These are phyloP conservation scores for Mycena metata DNA, from an alignment of 768 basidiomycete species.

Conservation along the genomic window DNA sequence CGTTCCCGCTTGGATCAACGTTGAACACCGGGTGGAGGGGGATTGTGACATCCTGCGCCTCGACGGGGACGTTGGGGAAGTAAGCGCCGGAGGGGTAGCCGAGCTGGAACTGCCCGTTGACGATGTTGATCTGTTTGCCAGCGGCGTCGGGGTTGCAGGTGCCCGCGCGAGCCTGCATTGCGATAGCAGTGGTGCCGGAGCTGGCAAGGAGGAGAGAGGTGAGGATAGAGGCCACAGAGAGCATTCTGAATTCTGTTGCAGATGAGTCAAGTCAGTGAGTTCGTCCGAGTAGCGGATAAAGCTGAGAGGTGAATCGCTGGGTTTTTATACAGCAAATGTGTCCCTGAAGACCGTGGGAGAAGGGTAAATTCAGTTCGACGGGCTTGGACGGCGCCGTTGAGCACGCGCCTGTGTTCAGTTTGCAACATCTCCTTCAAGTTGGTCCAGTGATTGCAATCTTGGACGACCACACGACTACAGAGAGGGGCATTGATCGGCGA, in stretches of 20 bases:
- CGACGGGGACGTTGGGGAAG: constrained; percentile 14
- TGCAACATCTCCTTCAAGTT: constrained; percentile 1
- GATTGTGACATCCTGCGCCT: constrained; percentile 4
- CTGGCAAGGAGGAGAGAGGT: constrained; percentile 16
- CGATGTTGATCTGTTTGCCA: constrained; percentile 12
- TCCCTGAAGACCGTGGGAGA: constrained; percentile 15
- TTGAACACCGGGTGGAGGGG: constrained; percentile 7
- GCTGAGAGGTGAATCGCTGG: background rate
- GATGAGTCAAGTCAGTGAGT: constrained; percentile 12
- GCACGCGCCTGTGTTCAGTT: constrained; percentile 5
- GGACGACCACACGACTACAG: constrained; percentile 3
- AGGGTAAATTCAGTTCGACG: constrained; percentile 15
- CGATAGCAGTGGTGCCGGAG: constrained; percentile 8
- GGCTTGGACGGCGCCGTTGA: constrained; percentile 9
- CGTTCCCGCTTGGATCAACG: background rate
- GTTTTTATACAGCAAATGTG: constrained; percentile 10
- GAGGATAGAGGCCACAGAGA: background rate
- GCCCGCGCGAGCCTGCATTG: constrained; percentile 10
- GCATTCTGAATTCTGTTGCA: constrained; percentile 14
- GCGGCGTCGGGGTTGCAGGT: constrained; percentile 7
- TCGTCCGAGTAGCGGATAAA: constrained; percentile 5
- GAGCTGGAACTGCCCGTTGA: constrained; percentile 19
- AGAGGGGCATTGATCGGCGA: no score
- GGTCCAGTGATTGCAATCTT: constrained; percentile 10
- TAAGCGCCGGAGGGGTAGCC: constrained; percentile 8